Evolutionary conservation across 202 grass and related monocot species (phyloP).

Genomic region (Musa balbisiana): DNA sequence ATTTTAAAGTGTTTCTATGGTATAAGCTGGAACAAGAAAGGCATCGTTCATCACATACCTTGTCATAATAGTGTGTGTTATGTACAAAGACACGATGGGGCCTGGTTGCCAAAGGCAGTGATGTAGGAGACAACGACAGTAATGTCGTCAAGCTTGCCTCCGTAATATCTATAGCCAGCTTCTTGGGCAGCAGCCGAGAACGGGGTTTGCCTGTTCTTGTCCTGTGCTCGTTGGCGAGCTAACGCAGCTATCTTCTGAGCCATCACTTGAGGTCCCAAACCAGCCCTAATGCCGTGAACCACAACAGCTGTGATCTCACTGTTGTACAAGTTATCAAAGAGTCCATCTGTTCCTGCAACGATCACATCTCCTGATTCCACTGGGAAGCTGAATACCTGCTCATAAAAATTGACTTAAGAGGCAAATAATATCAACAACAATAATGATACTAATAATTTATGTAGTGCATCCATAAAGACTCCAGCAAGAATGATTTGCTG

Average conservation of each 20-base stretch:
- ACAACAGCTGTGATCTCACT: constrained; percentile 15
- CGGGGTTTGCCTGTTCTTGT: constrained; percentile 16
- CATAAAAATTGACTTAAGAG: too few species aligned
- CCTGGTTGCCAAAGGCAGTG: neutral
- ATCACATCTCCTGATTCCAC: constrained; percentile 13
- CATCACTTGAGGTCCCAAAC: neutral
- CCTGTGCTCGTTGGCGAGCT: constrained; percentile 4
- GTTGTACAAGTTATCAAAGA: constrained; percentile 17
- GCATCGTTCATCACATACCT: too few species aligned
- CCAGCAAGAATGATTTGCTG: too few species aligned
- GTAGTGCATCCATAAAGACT: too few species aligned
- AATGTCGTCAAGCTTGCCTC: constrained; percentile 12
- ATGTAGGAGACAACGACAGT: constrained; percentile 4
- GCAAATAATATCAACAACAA: too few species aligned
- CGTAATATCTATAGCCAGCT: constrained; percentile 5
- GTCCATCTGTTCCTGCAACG: constrained; percentile 11
- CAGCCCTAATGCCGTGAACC: constrained; percentile 5
- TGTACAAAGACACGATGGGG: too few species aligned
- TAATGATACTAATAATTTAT: too few species aligned
- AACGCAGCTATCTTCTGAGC: constrained; percentile 13
- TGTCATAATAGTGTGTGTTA: too few species aligned
- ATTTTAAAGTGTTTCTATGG: too few species aligned
- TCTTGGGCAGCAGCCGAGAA: constrained; percentile 12
- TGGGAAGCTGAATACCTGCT: constrained; percentile 3
- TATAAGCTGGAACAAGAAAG: too few species aligned